Conservation (phyloP, 148 eudicot species). For the Camellia japonica region DNA sequence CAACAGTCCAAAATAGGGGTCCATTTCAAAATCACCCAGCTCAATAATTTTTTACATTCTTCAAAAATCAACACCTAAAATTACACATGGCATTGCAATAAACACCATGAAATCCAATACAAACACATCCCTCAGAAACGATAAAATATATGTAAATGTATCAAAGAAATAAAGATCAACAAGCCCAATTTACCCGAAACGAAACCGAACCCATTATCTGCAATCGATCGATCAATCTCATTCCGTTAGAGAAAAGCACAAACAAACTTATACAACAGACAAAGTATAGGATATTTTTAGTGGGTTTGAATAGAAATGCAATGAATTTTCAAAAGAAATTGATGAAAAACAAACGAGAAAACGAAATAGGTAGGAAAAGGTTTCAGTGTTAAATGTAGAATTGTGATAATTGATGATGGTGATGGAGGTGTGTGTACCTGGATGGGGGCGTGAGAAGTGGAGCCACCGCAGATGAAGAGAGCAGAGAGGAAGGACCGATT, state of each 20-base stretch:
- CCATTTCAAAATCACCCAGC: not conserved
- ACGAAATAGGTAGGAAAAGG: not conserved
- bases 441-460: conserved; percentile 26
- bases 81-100: not conserved
- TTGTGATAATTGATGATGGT: not conserved
- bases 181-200: not conserved
- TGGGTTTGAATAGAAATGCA: too few relatives aligned
- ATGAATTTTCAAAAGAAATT: not conserved
- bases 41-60: too few relatives aligned
- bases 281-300: too few relatives aligned
- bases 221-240: not conserved
- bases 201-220: not conserved
- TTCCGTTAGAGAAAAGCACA: not conserved
- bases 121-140: not conserved
- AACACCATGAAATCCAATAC: conserved; percentile 9
- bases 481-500: conserved; percentile 37
- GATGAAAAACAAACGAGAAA: not conserved
- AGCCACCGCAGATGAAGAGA: conserved; percentile 54
- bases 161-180: not conserved
- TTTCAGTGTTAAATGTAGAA: not conserved
- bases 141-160: not conserved
- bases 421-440: conserved; percentile 11
- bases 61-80: not conserved
- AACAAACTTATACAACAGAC: too few relatives aligned
- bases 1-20: not conserved